These are phyloP conservation scores for Russula compacta DNA, from an alignment of 768 basidiomycete species.

Conservation along the genomic window DNA sequence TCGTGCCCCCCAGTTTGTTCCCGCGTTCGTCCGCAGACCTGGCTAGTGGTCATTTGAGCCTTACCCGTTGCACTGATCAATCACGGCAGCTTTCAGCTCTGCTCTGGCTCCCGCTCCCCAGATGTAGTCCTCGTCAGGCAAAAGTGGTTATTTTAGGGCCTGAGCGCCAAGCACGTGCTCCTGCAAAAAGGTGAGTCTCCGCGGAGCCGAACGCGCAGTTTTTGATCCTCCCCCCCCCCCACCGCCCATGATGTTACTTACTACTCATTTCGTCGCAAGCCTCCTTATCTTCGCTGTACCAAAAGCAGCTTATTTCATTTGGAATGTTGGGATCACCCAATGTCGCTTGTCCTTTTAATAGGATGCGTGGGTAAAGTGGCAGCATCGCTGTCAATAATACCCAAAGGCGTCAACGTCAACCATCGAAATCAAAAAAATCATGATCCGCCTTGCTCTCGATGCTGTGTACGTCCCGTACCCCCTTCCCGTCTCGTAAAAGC, in stretches of 20 bases:
- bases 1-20: too few relatives aligned
- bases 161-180: too few relatives aligned
- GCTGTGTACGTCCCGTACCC: not conserved
- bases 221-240: not conserved
- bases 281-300: not conserved
- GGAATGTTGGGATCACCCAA: not conserved
- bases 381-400: not conserved
- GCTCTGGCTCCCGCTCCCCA: not conserved
- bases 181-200: too few relatives aligned
- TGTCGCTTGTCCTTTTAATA: not conserved
- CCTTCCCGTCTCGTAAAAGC: not conserved
- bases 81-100: not conserved
- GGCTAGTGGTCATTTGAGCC: too few relatives aligned
- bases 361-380: not conserved
- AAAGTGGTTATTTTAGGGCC: too few relatives aligned
- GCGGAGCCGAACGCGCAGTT: not conserved
- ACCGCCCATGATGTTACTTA: not conserved
- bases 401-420: not conserved
- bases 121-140: not conserved
- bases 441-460: not conserved
- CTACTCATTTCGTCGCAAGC: not conserved
- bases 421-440: not conserved
- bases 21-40: not conserved
- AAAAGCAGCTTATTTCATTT: not conserved
- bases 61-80: not conserved